Evolutionary conservation across 352 stramenopile genomes (phyloP), one percentile per base, ranked within the genome.

Genomic region (Globisporangium apiculatum): DNA sequence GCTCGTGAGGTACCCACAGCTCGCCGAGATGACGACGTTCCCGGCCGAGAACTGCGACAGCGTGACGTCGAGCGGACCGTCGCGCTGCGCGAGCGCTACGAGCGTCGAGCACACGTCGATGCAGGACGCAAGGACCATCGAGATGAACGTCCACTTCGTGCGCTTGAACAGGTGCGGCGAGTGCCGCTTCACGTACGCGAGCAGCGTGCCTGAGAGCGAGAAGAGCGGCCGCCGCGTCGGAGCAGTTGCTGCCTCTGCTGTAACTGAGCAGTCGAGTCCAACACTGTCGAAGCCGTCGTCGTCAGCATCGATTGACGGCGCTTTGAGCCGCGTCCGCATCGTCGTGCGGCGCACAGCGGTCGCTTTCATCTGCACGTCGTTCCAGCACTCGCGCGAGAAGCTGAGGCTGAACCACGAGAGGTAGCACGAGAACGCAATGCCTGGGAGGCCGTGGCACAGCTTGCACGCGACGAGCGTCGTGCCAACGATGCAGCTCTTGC

Each of bases 121-220:
- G 10, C 68, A 72, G 5, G 81, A 87, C 7, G 88, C 64, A 7
- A 91, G 49, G 55, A 88, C 80, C 53, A 88, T 81, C n/a, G 68
- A 66, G 31, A 86, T 79, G 51, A 88, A 91, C 11, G 81, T 88
- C 81, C 81, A 91, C 57, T 86, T 89, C 7, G 87, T 70, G 17
- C 81, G 68, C 59, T 81, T 89, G 65, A 88, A 89, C 50, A 88
- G 60, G 58, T 77, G 75, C 38, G 69, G 68, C 35, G 79, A 89
- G 51, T 69, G 48, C 1, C 50, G 35, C 48, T 67, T 69, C 15
- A 76, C 55, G 45, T 67, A 72, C 1, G 55, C 55, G 17, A 80
- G 65, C 9, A 73, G 48, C 14, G 38, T 66, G 15, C 49, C 62
- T 0, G 64, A 60, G 14, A 63, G 58, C 11, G 62, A 64, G 24